Evolutionary conservation across 495 filamentous ascomycete species (phyloP), one percentile per base, ranked within the genome.

Genomic region (Viridothelium virens): DNA sequence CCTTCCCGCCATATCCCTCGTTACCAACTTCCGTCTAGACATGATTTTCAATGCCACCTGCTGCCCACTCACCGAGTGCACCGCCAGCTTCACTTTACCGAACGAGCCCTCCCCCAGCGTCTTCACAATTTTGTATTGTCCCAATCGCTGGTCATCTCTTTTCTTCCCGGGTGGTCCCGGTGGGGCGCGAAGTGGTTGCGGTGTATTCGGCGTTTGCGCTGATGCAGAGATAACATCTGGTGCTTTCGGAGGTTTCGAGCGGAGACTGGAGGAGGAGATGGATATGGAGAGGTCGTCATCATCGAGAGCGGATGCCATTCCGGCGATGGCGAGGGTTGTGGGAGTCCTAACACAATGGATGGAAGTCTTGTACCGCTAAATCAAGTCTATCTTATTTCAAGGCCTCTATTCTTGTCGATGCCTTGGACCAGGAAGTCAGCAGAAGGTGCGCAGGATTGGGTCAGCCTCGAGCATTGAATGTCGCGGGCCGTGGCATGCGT

Each of bases 31-130:
- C 82, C 91, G 92, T 64, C 94, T 85, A 18, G 90, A 87, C 74
- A 98, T 97, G 74, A 98, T 96, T 81, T 98, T 98, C 69, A 98
- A 81, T 62, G 94, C 94, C 38, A 98, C 94, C 78, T 96, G 88
- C 74, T 97, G 91, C 65, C 89, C 89, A 72, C 89, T 96, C 59
- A 91, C 86, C 70, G 89, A 85, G 73, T 98, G 94, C 41, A 91
- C 87, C 2, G 94, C 94, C 68, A 97, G 85, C 81, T 97, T 97
- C 73, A 98, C 94, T 81, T 98, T 98, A 61, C 94, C 94, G 76
- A 98, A 98, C 9, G 90, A 95, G 11, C 94, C 94, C 79, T 98
- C 94, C 37, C 94, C 94, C 4, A 98, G 84, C 2, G 94, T 96
- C 77, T 87, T 89, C 67, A 96, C 80, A 64, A 96, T 88, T 68